Base-by-base conservation (phyloP, 371 early-diverging fungal species). In the Mortierella sp. region DNA sequence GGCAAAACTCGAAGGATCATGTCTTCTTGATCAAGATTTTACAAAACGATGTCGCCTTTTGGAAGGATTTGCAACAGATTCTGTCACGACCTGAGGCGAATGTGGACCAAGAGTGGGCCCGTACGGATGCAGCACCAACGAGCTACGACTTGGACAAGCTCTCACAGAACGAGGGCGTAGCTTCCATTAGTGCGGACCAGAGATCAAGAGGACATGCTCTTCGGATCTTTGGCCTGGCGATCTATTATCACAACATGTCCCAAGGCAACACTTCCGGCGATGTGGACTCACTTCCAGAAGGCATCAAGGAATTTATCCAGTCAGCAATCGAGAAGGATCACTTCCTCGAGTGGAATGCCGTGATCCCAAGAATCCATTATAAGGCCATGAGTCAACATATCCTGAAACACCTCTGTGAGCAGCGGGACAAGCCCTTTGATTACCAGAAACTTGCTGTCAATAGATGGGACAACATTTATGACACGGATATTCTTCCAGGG, bases 1-100 rank as follows among this genome's bases (percentile, higher is more conserved):
- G 73, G 73, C 62, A 70, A n/a, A 79, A 79, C 26, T 70, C 80
- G 28, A 70, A 73, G 50, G 74, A 79, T 46, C 80, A 79, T 23
- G 62, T 70, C 9, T 47, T 73, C 3, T 30, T 79, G 48, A 66
- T 66, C 73, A 72, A 60, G 66, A 68, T 60, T 26, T 46, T 79
- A 14, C 63, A 63, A 48, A 69, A 70, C 21, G 68, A 79, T 16
- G 70, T 66, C 0, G 30, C 21, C 9, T 79, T 79, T 59, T 79
- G 80, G 80, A 66, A 66, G 58, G 69, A 67, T 46, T 64, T 79
- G 7, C 55, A 56, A 4, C 66, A 48, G 15, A 43, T 79, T 21
- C 51, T 79, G 12, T 57, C 59, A 11, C 46, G 62, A 23, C 70
- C 70, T 6, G 66, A 66, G 21, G 51, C 53, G 19, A 69, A 66